These are phyloP conservation scores for Metschnikowia kofuensis DNA, from an alignment of 805 yeast species.

Conservation along the genomic window DNA sequence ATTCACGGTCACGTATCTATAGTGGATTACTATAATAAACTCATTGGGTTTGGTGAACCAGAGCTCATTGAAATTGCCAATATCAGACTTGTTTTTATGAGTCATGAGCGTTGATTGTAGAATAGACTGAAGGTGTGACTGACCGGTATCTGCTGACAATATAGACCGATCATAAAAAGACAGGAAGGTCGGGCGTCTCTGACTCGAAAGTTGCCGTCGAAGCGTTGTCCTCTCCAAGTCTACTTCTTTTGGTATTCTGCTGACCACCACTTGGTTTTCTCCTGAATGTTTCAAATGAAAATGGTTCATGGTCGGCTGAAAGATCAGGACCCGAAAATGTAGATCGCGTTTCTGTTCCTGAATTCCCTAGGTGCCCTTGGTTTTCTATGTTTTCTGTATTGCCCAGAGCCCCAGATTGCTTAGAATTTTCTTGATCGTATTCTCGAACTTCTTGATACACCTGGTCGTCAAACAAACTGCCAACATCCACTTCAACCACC, in stretches of 20 bases:
- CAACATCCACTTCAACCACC: conserved; percentile 13
- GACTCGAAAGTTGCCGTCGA: neutral
- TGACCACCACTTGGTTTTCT: neutral
- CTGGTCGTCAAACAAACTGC: conserved; percentile 27
- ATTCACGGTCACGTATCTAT: conserved; percentile 40
- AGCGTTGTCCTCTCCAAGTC: neutral
- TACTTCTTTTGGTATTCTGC: neutral
- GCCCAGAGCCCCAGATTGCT: neutral
- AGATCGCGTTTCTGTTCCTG: too few relatives aligned
- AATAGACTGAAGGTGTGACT: neutral
- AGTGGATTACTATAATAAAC: too few relatives aligned
- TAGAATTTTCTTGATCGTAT: conserved; percentile 6
- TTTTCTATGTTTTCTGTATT: neutral
- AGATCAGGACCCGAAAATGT: neutral
- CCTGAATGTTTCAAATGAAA: conserved; percentile 14
- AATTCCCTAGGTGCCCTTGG: too few relatives aligned
- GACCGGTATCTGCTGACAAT: neutral
- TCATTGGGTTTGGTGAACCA: too few relatives aligned
- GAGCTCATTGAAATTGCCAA: too few relatives aligned
- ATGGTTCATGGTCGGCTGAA: conserved; percentile 2
- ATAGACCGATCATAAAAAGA: neutral
- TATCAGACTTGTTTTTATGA: too few relatives aligned
- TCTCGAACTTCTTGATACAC: conserved; percentile 23
- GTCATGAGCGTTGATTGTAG: too few relatives aligned
- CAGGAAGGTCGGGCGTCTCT: neutral